Evolutionary conservation across 345 rosid species (phyloP).

Genomic region (Kandelia obovata): DNA sequence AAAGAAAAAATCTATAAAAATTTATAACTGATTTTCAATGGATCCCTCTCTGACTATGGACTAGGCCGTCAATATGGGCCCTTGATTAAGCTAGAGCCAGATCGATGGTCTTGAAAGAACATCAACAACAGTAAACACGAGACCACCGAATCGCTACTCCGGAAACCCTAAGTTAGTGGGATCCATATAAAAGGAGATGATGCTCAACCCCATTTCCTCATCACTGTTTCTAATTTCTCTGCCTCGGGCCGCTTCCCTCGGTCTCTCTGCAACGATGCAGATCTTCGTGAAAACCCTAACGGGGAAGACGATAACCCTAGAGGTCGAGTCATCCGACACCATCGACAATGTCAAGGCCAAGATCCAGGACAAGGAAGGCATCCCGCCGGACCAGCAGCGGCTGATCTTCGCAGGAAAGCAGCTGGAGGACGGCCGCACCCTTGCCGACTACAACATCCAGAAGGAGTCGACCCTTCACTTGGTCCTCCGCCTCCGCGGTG

Average conservation of each 20-base stretch:
- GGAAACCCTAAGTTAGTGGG: no score
- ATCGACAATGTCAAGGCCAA: conserved; percentile 34
- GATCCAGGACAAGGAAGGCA: conserved; percentile 36
- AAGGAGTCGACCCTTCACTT: conserved; percentile 33
- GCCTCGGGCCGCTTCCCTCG: background rate
- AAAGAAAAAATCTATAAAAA: no score
- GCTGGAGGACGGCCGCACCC: conserved; percentile 34
- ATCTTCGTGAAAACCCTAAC: conserved; percentile 35
- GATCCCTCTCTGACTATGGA: no score
- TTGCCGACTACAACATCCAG: conserved; percentile 36
- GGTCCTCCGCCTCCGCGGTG: conserved; percentile 31
- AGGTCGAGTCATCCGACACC: conserved; percentile 32
- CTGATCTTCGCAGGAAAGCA: conserved; percentile 35
- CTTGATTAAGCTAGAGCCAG: no score
- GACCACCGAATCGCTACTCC: no score
- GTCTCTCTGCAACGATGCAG: conserved; percentile 16
- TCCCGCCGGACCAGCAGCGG: conserved; percentile 33
- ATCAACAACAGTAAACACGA: no score
- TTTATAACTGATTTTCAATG: no score
- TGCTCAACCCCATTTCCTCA: no score
- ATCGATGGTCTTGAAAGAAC: no score
- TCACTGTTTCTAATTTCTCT: background rate
- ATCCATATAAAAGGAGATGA: no score
- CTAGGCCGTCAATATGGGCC: no score
- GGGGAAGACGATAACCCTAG: conserved; percentile 34